A percentile compares a stretch with the other conserved stretches of the same genome.
Conservation (phyloP, 139 green algal species). For the Ettlia oleoabundans region DNA sequence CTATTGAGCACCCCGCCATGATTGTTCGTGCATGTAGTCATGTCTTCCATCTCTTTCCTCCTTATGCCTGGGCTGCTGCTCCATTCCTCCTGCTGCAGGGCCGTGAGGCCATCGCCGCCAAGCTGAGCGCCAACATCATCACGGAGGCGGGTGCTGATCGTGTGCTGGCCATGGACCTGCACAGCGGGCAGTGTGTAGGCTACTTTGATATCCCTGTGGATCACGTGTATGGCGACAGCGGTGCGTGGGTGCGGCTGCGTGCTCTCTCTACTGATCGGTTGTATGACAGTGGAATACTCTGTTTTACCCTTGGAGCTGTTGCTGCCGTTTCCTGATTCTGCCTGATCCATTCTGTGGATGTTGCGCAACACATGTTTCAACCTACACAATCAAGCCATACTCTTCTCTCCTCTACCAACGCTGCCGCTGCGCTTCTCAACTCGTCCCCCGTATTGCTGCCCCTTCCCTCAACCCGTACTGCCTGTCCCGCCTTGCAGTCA, state of each 20-base stretch:
- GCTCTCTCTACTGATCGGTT: not conserved
- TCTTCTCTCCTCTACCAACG: too few species aligned
- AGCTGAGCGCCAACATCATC: constrained; percentile 99
- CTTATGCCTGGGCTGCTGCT: not conserved
- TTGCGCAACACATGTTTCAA: too few species aligned
- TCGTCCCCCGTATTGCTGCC: not conserved
- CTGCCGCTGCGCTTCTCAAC: too few species aligned
- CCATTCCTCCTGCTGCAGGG: constrained; percentile 51
- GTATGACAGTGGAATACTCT: too few species aligned
- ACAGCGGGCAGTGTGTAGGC: constrained; percentile 95
- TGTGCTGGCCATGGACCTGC: constrained; percentile 95
- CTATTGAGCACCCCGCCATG: too few species aligned
- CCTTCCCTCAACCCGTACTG: not conserved
- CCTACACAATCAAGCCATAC: too few species aligned
- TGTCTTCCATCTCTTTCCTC: too few species aligned
- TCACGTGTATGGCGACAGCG: constrained; percentile 87
- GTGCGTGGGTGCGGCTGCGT: not conserved
- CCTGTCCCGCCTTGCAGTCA: constrained; percentile 71
- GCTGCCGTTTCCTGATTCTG: too few species aligned
- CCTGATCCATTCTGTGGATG: not conserved
- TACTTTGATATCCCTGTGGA: constrained; percentile 99
- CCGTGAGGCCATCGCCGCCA: constrained; percentile 97
- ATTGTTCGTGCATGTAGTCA: too few species aligned
- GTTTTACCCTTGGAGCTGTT: not conserved
- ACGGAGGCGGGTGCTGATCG: constrained; percentile 95